Evolutionary conservation across 345 rosid species (phyloP), one percentile per base, ranked within the genome.

Genomic region (Bruguiera gymnorhiza): DNA sequence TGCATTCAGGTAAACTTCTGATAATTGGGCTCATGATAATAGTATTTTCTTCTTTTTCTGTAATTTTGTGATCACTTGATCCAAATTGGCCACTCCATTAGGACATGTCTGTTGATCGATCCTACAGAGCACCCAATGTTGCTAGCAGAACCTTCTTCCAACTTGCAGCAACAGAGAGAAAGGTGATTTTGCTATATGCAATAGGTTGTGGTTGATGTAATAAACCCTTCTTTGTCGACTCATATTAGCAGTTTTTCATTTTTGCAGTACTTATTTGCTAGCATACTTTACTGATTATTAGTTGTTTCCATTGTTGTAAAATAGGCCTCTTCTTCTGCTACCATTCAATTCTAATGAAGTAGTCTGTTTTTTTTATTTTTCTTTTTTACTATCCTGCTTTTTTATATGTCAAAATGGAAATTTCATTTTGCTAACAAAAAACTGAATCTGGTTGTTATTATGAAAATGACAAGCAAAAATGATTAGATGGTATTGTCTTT

Each of bases 81-180:
- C 2, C 19, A 13, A 2, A 43, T 43, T 13, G 19, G 19, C 16
- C 16, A 15, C 18, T 18, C 50, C 62, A 75, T 63, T 59, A 93
- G 98, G 88, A 89, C 88, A 64, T 91, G 97, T 76, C 80, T 93
- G 24, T 76, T 86, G 74, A 65, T 89, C 83, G 98, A 93, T 86
- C 91, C 97, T 15, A 91, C 80, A 74, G 97, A 93, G 83, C 98
- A 91, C 63, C 98, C 97, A 5, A 89, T 93, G 97, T 86, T 93
- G 63, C 90, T 95, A 74, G 97, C 99, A 8, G 98, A 92, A 76
- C 98, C 98, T 76, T 91, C 97, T 69, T 83, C 84, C 32, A 95
- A 90, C 85, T 77, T 79, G 31, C 99, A 87, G 73, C 97, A 89
- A 57, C 96, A 92, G 83, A 86, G 99, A 83, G 97, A 95, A 83